Base-by-base conservation (phyloP, 441 rosid species). In the Pelargonium australe region DNA sequence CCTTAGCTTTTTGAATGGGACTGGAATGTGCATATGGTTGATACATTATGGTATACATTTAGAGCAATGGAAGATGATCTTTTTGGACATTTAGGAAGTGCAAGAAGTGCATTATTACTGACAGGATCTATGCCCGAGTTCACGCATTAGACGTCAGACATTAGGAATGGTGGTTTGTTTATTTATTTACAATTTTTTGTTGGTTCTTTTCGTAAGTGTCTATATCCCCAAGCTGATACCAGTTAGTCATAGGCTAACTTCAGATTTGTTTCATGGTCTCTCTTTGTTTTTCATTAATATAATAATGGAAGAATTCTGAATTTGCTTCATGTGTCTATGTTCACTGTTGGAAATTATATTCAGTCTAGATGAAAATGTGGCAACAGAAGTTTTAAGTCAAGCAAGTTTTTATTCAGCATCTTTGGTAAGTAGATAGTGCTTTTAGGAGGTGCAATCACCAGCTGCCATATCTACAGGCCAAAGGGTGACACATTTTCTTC, bases 121-220 rank as follows among this genome's bases (percentile, higher is more conserved):
- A 67, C 16, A 55, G 25, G 45, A 51, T 72, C 37, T 44, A 19
- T 64, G 53, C 62, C 37, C 12, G 63, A 47, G 68, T 73, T 67
- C 70, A 43, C 17, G 62, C 4, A 8, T 57, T 57, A 34, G 37
- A 34, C 37, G 37, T 3, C 31, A 55, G 61, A 17, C 3, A 17
- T 17, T 1, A 57, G 62, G 62, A 57, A 57, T 19, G 62, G 62
- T 61, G 60, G 66, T 61, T 53, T 25, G 31, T 70, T 70, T 41
- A 68, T 67, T 43, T 58, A 57, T 57, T 71, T 11, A 17, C 7
- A 4, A 25, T 14, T 14, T 20, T 61, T 31, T 64, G 68, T 64
- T 68, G 70, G 68, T 55, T 78, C 31, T 70, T 68, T 81, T 73
- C 72, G 31, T 72, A 75, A 66, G 49, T 82, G 85, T 81, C 78